These are phyloP conservation scores for Selaginella moellendorffii DNA, from an alignment of 75 land plant species.

Conservation along the genomic window DNA sequence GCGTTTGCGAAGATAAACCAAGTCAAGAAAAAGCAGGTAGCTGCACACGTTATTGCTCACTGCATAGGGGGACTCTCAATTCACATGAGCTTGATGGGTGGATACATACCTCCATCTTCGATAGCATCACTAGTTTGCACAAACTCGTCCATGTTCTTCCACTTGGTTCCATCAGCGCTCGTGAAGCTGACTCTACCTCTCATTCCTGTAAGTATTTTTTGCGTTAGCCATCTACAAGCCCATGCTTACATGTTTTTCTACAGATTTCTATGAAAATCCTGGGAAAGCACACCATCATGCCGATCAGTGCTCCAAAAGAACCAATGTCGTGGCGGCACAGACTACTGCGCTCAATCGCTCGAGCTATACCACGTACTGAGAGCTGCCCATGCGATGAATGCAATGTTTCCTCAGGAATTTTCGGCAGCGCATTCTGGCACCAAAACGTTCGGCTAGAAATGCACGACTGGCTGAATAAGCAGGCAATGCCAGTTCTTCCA, in stretches of 20 bases:
- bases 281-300: constrained; percentile 22
- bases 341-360: constrained; percentile 15
- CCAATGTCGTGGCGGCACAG: constrained; percentile 15
- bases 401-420: constrained; percentile 30
- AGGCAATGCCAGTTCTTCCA: constrained; percentile 20
- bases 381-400: constrained; percentile 32
- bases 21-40: constrained; percentile 12
- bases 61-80: constrained; percentile 37
- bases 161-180: constrained; percentile 13
- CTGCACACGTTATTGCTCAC: constrained; percentile 33
- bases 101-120: constrained; percentile 19
- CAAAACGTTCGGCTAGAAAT: constrained; percentile 18
- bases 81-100: constrained; percentile 38
- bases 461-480: constrained; percentile 32
- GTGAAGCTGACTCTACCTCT: constrained; percentile 36
- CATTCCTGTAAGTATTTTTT: constrained; percentile 33
- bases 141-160: constrained; percentile 41
- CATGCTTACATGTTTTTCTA: neutral
- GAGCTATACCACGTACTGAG: constrained; percentile 23
- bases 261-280: constrained; percentile 28
- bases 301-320: constrained; percentile 7
- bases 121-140: constrained; percentile 34
- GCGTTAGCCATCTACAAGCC: too few relatives aligned
- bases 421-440: constrained; percentile 43
- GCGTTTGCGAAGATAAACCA: constrained; percentile 23